Evolutionary conservation across 2,329 filamentous ascomycete species (phyloP), one percentile per base, ranked within the genome.

Genomic region (Dactylella cylindrospora): DNA sequence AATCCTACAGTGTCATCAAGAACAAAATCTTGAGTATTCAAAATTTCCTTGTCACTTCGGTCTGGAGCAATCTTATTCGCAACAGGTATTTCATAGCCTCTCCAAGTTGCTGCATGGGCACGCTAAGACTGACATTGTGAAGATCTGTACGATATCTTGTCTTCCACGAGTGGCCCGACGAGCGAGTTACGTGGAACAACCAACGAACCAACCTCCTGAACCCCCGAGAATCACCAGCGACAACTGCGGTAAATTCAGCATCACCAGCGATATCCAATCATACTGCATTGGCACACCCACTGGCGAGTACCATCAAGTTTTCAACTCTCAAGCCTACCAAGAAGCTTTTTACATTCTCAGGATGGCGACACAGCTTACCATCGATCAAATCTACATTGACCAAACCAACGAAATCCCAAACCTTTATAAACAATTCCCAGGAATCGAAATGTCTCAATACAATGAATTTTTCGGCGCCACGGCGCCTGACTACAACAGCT

Each of bases 141-240:
- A 33, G 7, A 17, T 1, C 26, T 2, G 12, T 28, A 6, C 5
- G 19, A 6, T 62, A n/a, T 20, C 43, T 50, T 2, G 57, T 62
- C 25, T 62, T 62, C 57, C 57, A 62, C 33, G 57, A 62, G 40
- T 62, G 57, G 57, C 57, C 57, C 15, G 49, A 62, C 9, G 49
- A 49, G 54, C n/a, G 25, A 28, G 17, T 25, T 31, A 17, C 49
- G 50, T 54, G 55, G 55, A 53, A 39, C 39, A 22, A 15, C 10
- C n/a, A 38, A 45, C 26, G 10, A 31, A 10, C 40, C 22, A 9
- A 38, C 31, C 20, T 15, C 38, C 1, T 20, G 41, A 15, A 26
- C 7, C 25, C 29, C 38, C 12, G n/a, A 44, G 12, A 25, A 28
- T 20, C 17, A 26, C 39, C 26, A 25, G 40, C 3, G 9, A 5